phyloP scores from a whole-genome alignment of 495 filamentous ascomycete species.

The Rhizodiscina lignyota region DNA sequence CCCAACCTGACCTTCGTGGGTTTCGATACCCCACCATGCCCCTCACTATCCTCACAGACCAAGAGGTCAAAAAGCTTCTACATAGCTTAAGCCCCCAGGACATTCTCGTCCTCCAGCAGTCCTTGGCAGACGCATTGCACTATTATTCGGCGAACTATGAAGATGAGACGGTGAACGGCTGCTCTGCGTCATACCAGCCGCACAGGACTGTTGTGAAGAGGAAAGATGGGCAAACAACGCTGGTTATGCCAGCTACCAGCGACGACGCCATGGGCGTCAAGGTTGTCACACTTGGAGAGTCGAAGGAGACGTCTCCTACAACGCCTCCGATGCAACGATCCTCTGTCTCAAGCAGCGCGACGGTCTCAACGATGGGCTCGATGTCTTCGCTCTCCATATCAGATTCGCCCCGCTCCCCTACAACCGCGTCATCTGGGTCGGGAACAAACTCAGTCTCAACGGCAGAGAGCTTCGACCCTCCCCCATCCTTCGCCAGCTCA shows the following conservation, averaged over 20 bases:
- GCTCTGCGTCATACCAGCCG: conserved; percentile 54
- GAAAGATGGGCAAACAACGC: conserved; percentile 57
- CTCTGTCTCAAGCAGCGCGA: no score
- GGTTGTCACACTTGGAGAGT: conserved; percentile 33
- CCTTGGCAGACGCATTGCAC: conserved; percentile 60
- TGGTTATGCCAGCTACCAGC: conserved; percentile 79
- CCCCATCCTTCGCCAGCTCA: no score
- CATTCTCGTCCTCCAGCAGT: conserved; percentile 42
- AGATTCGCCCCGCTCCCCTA: conserved; percentile 13
- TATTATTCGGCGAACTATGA: conserved; percentile 60
- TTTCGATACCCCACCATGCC: conserved; percentile 47
- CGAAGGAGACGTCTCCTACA: conserved; percentile 2
- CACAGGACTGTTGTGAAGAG: conserved; percentile 53
- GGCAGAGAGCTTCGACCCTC: conserved; percentile 10
- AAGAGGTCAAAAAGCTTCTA: conserved; percentile 53
- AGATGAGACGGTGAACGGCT: conserved; percentile 25
- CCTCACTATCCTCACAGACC: conserved; percentile 57
- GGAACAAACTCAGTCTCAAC: conserved; percentile 18
- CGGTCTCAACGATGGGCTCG: conserved; percentile 1
- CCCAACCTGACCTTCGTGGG: no score
- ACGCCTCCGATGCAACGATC: no score
- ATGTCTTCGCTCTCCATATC: conserved; percentile 8
- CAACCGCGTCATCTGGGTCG: background rate
- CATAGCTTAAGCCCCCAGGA: conserved; percentile 53
- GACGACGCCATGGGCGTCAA: conserved; percentile 43